Percentiles rank a stretch among this genome's conserved stretches.
Evolutionary conservation across 805 yeast species (phyloP).

Genomic region (Cyberlindnera mycetangii): DNA sequence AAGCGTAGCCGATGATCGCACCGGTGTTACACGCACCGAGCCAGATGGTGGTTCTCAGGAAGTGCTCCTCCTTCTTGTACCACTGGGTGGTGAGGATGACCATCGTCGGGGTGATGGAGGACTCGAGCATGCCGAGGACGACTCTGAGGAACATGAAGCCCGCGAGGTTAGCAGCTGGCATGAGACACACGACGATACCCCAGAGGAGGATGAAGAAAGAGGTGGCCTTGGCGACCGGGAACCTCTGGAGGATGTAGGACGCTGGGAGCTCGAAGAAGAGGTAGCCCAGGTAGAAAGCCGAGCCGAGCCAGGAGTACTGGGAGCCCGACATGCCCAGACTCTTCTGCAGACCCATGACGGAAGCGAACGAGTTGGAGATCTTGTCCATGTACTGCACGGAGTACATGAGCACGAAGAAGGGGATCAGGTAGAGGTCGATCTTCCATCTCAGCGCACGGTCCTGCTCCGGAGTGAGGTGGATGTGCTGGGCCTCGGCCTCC

Average conservation of each 20-base stretch:
- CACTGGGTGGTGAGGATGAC: conserved; percentile 55
- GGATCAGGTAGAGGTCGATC: conserved; percentile 48
- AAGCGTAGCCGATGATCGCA: conserved; percentile 44
- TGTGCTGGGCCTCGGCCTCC: conserved; percentile 31
- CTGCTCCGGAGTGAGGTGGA: conserved; percentile 31
- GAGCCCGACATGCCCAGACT: conserved; percentile 45
- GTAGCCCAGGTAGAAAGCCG: conserved; percentile 64
- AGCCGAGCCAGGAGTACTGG: conserved; percentile 53
- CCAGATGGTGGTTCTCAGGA: conserved; percentile 42
- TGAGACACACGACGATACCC: conserved; percentile 58
- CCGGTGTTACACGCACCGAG: conserved; percentile 47
- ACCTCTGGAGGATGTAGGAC: conserved; percentile 45
- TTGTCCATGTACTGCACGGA: conserved; percentile 62
- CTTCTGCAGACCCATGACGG: conserved; percentile 47
- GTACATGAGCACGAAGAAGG: conserved; percentile 47
- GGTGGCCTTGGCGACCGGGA: conserved; percentile 53
- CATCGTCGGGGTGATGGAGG: conserved; percentile 55
- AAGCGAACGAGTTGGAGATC: conserved; percentile 43
- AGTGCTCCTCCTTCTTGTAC: conserved; percentile 48
- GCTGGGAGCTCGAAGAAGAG: conserved; percentile 53
- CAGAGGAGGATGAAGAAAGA: conserved; percentile 51
- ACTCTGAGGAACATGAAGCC: conserved; percentile 48
- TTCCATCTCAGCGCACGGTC: conserved; percentile 41
- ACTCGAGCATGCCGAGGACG: conserved; percentile 50
- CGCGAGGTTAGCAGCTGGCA: conserved; percentile 40